A percentile compares a stretch with the other conserved stretches of the same genome.
Conservation (phyloP, 1,284 basidiomycete genomes). For the Cerioporus squamosus region DNA sequence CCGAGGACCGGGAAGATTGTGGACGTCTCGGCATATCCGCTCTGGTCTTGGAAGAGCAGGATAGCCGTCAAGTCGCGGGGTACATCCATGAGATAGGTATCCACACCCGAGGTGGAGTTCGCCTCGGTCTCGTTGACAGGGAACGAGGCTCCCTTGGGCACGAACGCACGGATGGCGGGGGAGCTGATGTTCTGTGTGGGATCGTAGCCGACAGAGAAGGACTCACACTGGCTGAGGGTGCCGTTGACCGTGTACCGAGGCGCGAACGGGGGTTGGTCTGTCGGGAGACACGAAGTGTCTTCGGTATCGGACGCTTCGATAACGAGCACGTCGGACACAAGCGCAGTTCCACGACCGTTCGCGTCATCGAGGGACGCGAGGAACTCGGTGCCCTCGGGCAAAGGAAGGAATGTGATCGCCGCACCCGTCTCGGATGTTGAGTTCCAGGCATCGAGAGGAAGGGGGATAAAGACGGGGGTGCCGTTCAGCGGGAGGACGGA, state of each 20-base stretch:
- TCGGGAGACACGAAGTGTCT: conserved; percentile 48
- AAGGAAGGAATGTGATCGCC: conserved; percentile 54
- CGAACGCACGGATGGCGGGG: conserved; percentile 49
- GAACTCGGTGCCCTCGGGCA: conserved; percentile 52
- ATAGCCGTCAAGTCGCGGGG: conserved; percentile 43
- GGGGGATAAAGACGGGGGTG: conserved; percentile 50
- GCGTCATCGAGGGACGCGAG: conserved; percentile 59
- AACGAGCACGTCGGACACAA: conserved; percentile 53
- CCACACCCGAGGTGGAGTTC: conserved; percentile 34
- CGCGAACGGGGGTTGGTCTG: conserved; percentile 8
- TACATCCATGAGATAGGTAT: conserved; percentile 49
- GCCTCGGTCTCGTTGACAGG: conserved; percentile 40
- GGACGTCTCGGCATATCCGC: conserved; percentile 33
- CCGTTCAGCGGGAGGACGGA: conserved; percentile 59
- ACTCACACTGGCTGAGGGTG: conserved; percentile 52
- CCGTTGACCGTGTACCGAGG: conserved; percentile 31
- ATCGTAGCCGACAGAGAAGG: conserved; percentile 51
- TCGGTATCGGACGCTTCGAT: conserved; percentile 46
- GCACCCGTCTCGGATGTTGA: conserved; percentile 44
- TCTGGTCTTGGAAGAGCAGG: conserved; percentile 41
- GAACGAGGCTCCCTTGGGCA: conserved; percentile 46
- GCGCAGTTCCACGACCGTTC: conserved; percentile 41
- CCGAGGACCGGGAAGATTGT: conserved; percentile 36
- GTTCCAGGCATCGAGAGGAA: conserved; percentile 44
- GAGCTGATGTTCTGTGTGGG: conserved; percentile 36